These are phyloP conservation scores for Tolypocladium tropicale DNA, from an alignment of 2,329 filamentous ascomycete genomes.

Conservation along the genomic window DNA sequence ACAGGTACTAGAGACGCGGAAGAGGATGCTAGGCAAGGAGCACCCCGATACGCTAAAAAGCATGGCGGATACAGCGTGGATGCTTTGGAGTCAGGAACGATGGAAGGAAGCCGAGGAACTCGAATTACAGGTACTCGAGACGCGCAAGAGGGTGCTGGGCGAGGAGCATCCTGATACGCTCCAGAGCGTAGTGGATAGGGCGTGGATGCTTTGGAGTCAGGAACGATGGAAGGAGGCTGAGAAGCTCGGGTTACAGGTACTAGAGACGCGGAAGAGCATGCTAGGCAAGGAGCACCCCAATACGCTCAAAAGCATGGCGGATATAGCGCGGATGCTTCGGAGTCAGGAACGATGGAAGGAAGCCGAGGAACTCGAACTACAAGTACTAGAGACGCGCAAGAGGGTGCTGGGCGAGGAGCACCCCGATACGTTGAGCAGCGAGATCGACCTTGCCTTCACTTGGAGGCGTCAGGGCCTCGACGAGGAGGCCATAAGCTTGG, in stretches of 20 bases:
- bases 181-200: background rate
- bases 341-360: too few species aligned
- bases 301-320: background rate
- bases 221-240: too few species aligned
- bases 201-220: constrained; percentile 3
- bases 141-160: background rate
- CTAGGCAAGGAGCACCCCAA: background rate
- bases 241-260: background rate
- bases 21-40: background rate
- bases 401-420: too few species aligned
- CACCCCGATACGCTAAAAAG: background rate
- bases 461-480: too few species aligned
- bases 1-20: background rate
- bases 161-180: background rate
- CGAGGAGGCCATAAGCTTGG: too few species aligned
- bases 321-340: constrained; percentile 6
- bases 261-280: background rate
- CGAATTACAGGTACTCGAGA: background rate
- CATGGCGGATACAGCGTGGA: constrained; percentile 3
- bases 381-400: too few species aligned
- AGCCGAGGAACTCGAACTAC: too few species aligned
- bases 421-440: background rate
- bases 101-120: too few species aligned
- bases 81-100: background rate
- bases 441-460: too few species aligned